Percentiles rank a stretch among this genome's conserved stretches.
phyloP scores from a whole-genome alignment of 441 rosid genomes.

The Erodium moschatum region DNA sequence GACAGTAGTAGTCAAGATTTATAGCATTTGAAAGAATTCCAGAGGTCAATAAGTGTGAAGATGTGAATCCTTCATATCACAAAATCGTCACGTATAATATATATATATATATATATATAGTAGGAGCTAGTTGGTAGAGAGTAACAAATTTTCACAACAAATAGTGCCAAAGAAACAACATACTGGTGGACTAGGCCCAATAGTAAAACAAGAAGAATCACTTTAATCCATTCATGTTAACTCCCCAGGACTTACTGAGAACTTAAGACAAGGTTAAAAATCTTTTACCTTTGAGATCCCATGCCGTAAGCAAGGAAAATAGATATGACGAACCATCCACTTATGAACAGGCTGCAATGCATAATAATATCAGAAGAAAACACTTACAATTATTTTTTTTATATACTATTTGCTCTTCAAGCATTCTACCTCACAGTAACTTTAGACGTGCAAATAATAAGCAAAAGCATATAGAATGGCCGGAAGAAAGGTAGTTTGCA shows the following conservation, averaged over 20 bases:
- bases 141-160: neutral
- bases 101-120: neutral
- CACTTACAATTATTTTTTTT: neutral
- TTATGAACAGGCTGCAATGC: conserved; percentile 89
- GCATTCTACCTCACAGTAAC: neutral
- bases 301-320: conserved; percentile 74
- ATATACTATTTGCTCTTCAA: neutral
- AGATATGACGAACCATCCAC: conserved; percentile 98
- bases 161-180: neutral
- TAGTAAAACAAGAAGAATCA: neutral
- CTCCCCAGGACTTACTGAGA: neutral
- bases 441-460: neutral
- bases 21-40: too few relatives aligned
- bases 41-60: neutral
- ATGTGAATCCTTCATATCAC: neutral
- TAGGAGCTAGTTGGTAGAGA: neutral
- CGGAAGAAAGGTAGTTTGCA: neutral
- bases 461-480: neutral
- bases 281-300: conserved; percentile 66
- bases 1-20: too few relatives aligned
- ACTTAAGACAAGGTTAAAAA: neutral
- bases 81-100: neutral
- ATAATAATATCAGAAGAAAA: conserved; percentile 21
- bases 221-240: neutral
- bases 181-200: neutral